Evolutionary conservation across 2,329 filamentous ascomycete genomes (phyloP), one percentile per base, ranked within the genome.

Genomic region (Neonectria faginata): DNA sequence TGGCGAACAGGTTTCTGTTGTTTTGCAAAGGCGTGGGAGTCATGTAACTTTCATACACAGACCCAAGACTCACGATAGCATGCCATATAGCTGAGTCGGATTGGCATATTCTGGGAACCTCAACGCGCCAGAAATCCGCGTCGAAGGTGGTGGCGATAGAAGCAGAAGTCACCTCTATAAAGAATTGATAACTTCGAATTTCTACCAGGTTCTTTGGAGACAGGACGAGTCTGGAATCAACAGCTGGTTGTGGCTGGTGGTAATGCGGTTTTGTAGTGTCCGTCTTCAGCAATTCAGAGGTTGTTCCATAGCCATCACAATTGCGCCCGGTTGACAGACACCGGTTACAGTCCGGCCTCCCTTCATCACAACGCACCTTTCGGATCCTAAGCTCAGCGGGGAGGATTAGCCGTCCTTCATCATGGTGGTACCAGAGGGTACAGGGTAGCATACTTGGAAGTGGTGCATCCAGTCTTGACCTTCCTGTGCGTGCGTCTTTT

Each of bases 31-130:
- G 44, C 8, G 10, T 8, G 22, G 20, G 10, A 12, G 44, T 25
- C 20, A 47, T 7, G 39, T 44, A 45, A 3, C 36, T 41, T 39
- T 67, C 65, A 3, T 67, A 65, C 0, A 61, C 56, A 6, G 61
- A 48, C 1, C 65, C 65, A 0, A 67, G 55, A 12, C 65, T 67
- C 2, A 67, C 65, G 1, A 65, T 53, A 0, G 66, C 66, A 12
- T 67, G 65, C 66, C 66, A 67, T 5, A 67, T 65, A 0, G 61
- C 66, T 0, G 60, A 25, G 41, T 67, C 66, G 0, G 53, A 48
- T 1, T 65, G 39, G 2, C 66, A 67, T 8, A 61, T 51, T 3
- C 57, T 52, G 0, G 65, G 65, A 1, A 67, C n/a, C 5, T 67
- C 60, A 0, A 5, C 0, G 0, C 60, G 48, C 66, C 66, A 67